phyloP scores from a whole-genome alignment of 2,329 filamentous ascomycete species.

The Canariomyces notabilis region DNA sequence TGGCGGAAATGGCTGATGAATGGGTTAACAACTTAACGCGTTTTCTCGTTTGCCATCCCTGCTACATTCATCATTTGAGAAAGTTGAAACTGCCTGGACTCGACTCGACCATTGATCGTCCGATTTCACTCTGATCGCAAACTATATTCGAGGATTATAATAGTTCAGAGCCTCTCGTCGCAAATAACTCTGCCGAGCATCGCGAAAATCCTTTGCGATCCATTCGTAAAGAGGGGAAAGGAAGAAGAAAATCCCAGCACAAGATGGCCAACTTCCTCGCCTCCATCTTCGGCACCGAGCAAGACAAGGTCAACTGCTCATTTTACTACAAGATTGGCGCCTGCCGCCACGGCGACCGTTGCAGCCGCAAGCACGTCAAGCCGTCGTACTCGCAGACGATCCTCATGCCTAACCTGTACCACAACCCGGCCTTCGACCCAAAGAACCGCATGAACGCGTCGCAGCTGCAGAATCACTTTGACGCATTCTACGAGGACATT shows the following conservation, averaged over 20 bases:
- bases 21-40: too few species aligned
- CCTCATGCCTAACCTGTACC: conserved; percentile 96
- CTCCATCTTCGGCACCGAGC: conserved; percentile 98
- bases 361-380: conserved; percentile 98
- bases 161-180: neutral
- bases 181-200: neutral
- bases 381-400: conserved; percentile 97
- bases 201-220: too few species aligned
- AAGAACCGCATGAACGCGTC: conserved; percentile 95
- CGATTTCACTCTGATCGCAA: conserved; percentile 4
- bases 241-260: neutral
- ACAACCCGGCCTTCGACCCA: conserved; percentile 94
- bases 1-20: conserved; percentile 17
- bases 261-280: conserved; percentile 95
- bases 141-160: neutral
- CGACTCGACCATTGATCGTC: too few species aligned
- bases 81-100: too few species aligned
- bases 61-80: conserved; percentile 15
- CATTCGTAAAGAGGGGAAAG: neutral
- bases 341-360: conserved; percentile 96
- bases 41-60: conserved; percentile 9
- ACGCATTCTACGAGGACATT: conserved; percentile 99
- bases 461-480: conserved; percentile 98
- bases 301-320: conserved; percentile 99
- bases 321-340: conserved; percentile 99